phyloP scores from a whole-genome alignment of 768 basidiomycete genomes.

The Daedaleopsis sinensis region DNA sequence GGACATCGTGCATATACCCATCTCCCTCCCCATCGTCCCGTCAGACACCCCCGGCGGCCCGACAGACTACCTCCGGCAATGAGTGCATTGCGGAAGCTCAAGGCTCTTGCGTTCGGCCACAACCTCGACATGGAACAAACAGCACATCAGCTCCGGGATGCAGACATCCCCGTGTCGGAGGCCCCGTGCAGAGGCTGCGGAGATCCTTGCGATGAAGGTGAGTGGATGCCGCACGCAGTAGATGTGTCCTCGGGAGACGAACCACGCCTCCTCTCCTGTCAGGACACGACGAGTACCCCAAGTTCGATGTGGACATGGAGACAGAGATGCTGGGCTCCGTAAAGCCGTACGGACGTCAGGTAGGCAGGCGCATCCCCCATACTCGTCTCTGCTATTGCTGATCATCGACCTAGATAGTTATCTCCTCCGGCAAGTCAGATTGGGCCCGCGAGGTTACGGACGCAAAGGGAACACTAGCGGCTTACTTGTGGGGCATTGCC shows the following conservation, averaged over 20 bases:
- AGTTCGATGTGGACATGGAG: conserved; percentile 79
- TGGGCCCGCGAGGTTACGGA: conserved; percentile 85
- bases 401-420: conserved; percentile 61
- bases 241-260: not conserved
- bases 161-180: conserved; percentile 63
- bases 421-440: conserved; percentile 89
- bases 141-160: conserved; percentile 54
- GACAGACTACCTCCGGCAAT: conserved; percentile 9
- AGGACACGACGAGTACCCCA: conserved; percentile 80
- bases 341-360: conserved; percentile 84
- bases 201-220: conserved; percentile 77
- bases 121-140: conserved; percentile 41
- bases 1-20: not conserved
- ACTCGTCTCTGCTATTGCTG: not conserved
- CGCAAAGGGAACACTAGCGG: conserved; percentile 70
- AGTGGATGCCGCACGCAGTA: not conserved
- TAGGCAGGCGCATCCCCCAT: conserved; percentile 31
- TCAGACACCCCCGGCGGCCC: not conserved
- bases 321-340: conserved; percentile 84
- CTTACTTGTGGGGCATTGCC: conserved; percentile 41
- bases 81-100: conserved; percentile 31
- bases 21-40: not conserved
- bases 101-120: conserved; percentile 30
- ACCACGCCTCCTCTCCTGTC: not conserved
- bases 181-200: conserved; percentile 76